Conservation (phyloP, 805 yeast species). For the Wickerhamomyces rabaulensis region DNA sequence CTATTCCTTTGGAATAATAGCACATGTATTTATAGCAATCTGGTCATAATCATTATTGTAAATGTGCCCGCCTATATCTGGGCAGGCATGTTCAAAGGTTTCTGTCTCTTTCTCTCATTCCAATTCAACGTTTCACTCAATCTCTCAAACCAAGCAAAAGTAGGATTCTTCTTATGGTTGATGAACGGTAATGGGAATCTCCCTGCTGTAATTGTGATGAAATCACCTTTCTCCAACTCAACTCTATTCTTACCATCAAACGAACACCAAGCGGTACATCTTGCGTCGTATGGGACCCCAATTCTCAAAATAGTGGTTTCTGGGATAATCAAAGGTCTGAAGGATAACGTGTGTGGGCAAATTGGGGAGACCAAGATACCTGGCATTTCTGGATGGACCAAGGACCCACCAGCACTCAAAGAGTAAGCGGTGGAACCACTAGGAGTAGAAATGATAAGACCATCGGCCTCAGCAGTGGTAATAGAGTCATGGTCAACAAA, state of each 20-base stretch:
- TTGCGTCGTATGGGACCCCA: constrained; percentile 29
- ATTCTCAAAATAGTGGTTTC: constrained; percentile 27
- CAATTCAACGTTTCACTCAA: constrained; percentile 29
- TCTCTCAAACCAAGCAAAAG: constrained; percentile 28
- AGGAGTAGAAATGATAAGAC: constrained; percentile 59
- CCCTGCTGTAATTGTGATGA: constrained; percentile 29
- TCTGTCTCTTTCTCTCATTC: constrained; percentile 30
- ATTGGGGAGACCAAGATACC: constrained; percentile 48
- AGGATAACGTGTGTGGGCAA: constrained; percentile 47
- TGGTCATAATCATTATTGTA: background rate
- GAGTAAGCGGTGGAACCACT: constrained; percentile 61
- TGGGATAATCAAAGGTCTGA: constrained; percentile 53
- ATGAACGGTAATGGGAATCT: constrained; percentile 28
- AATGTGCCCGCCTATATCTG: background rate
- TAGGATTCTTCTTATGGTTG: constrained; percentile 10
- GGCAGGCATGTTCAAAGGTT: constrained; percentile 14
- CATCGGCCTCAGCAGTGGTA: constrained; percentile 65
- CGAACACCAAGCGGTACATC: constrained; percentile 32
- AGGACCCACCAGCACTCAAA: constrained; percentile 46
- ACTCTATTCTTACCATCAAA: constrained; percentile 31
- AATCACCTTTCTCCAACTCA: constrained; percentile 28
- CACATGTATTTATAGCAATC: too few species aligned
- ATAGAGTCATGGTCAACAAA: constrained; percentile 43
- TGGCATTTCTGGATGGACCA: constrained; percentile 48
- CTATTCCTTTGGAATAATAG: too few species aligned